Conservation (phyloP, 2,329 filamentous ascomycete genomes). For the Fusarium bulbicola region DNA sequence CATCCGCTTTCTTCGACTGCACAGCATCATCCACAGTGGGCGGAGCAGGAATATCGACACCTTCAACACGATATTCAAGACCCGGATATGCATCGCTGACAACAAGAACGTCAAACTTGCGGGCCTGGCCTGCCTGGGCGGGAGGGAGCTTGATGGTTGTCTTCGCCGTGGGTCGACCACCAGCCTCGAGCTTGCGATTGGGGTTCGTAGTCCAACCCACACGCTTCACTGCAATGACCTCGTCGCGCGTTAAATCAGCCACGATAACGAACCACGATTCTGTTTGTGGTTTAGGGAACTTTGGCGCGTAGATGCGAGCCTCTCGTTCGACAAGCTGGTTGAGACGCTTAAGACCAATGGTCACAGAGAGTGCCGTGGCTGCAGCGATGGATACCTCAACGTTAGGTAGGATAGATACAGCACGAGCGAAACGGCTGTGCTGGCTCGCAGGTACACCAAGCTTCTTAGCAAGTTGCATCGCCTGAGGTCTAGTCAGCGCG, state of each 20-base stretch:
- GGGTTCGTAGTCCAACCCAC: conserved; percentile 71
- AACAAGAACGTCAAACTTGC: conserved; percentile 77
- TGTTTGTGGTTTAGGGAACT: conserved; percentile 92
- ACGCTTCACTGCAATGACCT: conserved; percentile 87
- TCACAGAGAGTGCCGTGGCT: conserved; percentile 70
- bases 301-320: conserved; percentile 83
- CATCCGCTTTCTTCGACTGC: conserved; percentile 50
- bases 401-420: conserved; percentile 73
- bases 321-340: conserved; percentile 74
- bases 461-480: conserved; percentile 57
- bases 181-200: conserved; percentile 49
- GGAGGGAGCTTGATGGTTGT: conserved; percentile 70
- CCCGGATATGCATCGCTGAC: conserved; percentile 90
- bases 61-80: conserved; percentile 65
- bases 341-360: conserved; percentile 69
- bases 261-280: conserved; percentile 93
- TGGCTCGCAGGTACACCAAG: conserved; percentile 59
- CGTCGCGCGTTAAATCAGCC: conserved; percentile 71
- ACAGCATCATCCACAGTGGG: conserved; percentile 60
- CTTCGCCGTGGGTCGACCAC: conserved; percentile 61
- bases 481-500: conserved; percentile 47
- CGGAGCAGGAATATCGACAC: conserved; percentile 61
- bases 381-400: conserved; percentile 69
- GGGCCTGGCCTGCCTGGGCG: conserved; percentile 54
- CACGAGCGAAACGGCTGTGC: conserved; percentile 63